Percentiles rank a stretch among this genome's conserved stretches.
Conservation (phyloP, 2,329 filamentous ascomycete species). For the Diplocarpon rosae region DNA sequence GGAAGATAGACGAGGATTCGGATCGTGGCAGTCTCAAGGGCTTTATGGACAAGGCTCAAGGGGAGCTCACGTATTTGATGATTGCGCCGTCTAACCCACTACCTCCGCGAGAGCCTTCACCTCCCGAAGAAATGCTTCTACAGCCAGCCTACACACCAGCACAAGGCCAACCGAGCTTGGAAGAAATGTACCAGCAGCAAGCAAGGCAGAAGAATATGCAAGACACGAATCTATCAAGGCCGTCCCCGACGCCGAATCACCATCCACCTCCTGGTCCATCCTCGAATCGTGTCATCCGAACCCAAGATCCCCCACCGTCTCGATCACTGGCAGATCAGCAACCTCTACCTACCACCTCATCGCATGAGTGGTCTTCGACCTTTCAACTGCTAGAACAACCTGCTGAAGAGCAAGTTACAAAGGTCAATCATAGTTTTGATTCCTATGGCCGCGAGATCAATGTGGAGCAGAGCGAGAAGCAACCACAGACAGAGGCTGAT, state of each 20-base stretch:
- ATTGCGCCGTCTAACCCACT: constrained; percentile 54
- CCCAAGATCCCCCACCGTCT: constrained; percentile 37
- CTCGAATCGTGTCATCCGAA: constrained; percentile 30
- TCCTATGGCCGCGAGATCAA: constrained; percentile 41
- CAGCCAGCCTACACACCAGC: constrained; percentile 37
- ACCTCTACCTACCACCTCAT: constrained; percentile 32
- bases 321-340: constrained; percentile 40
- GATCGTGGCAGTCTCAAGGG: constrained; percentile 44
- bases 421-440: constrained; percentile 48
- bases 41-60: constrained; percentile 54
- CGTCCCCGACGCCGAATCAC: constrained; percentile 46
- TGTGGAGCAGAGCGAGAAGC: constrained; percentile 35
- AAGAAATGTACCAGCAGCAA: constrained; percentile 25
- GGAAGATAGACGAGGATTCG: constrained; percentile 22
- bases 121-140: constrained; percentile 47
- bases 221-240: constrained; percentile 39
- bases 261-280: constrained; percentile 42
- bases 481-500: constrained; percentile 46
- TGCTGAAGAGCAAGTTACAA: constrained; percentile 44
- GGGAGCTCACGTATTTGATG: constrained; percentile 59
- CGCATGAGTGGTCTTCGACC: constrained; percentile 28
- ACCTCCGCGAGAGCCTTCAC: constrained; percentile 51
- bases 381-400: constrained; percentile 23
- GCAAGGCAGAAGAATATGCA: constrained; percentile 46
- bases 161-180: constrained; percentile 28